phyloP scores from a whole-genome alignment of 441 rosid species.

The Adansonia grandidieri region DNA sequence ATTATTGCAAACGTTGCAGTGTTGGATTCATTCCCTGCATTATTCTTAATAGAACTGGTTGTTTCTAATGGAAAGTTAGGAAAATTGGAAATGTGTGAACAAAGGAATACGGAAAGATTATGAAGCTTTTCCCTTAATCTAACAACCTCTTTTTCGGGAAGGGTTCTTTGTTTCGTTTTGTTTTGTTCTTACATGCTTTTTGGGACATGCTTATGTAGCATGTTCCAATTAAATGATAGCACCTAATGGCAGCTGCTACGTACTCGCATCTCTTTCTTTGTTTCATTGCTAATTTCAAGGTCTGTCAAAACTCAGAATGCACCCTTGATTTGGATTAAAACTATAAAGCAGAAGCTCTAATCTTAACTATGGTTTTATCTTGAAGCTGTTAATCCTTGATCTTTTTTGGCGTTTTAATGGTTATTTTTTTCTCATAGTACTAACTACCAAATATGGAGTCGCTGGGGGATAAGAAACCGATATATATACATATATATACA shows the following conservation, averaged over 20 bases:
- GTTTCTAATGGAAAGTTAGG: slow-evolving; percentile 6
- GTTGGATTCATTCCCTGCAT: neutral
- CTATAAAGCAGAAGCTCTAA: neutral
- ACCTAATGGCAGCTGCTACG: slow-evolving; percentile 16
- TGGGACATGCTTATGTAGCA: neutral
- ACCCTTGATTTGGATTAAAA: neutral
- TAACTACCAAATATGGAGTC: neutral
- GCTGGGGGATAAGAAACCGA: neutral
- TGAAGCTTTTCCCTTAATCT: slow-evolving; percentile 36
- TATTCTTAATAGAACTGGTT: slow-evolving; percentile 15
- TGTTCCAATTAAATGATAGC: slow-evolving; percentile 26
- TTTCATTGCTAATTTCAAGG: slow-evolving; percentile 20
- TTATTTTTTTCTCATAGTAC: neutral
- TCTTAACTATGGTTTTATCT: neutral
- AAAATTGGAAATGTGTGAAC: slow-evolving; percentile 8
- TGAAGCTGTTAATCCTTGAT: neutral
- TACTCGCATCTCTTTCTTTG: slow-evolving; percentile 1
- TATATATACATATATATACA: too few relatives aligned
- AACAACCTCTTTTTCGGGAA: neutral
- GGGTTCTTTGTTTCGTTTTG: neutral
- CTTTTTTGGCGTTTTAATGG: neutral
- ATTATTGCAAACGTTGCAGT: neutral
- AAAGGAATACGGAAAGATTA: slow-evolving; percentile 27
- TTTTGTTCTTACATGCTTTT: neutral
- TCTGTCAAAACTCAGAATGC: neutral